Evolutionary conservation across 2,329 filamentous ascomycete species (phyloP), one percentile per base, ranked within the genome.

Genomic region (Dryadomyces sulphureus): DNA sequence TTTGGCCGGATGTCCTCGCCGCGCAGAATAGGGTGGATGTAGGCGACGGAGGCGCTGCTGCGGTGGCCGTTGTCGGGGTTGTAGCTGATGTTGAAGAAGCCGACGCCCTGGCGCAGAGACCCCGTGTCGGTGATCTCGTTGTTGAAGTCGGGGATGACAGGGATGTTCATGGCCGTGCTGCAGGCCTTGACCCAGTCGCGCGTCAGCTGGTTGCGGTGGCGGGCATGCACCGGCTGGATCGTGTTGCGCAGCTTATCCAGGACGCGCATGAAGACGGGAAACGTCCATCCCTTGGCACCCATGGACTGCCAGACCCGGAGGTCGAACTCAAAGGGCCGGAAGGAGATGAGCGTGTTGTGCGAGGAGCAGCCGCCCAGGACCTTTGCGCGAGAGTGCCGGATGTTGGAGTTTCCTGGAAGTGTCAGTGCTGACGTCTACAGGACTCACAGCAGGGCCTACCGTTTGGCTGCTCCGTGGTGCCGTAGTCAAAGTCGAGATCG

Each of bases 311-410:
- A 94, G 55, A 84, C 74, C 59, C 85, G 74, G 66, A 84, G 77
- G 64, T 94, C 88, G 62, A 93, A 89, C 62, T 88, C 79, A 59
- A 94, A 93, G 7, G 88, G 86, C 22, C 87, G 78, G 75, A 94
- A 94, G 17, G 84, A 92, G 63, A 94, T 94, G 56, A 94, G 72
- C 19, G 88, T 94, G 67, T 94, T 94, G 73, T 94, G 88, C 49
- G 84, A 90, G 39, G 87, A 93, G 72, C 88, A 94, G 54, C 88
- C 88, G 54, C 88, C 88, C 25, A 94, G 75, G 35, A 94, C 87
- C 70, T 94, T 94, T 52, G 88, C 88, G 51, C 88, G 81, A 14
- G 88, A 93, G 68, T 94, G 88, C 53, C 87, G 80, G 66, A 94
- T 94, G 66, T 87, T 75, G 47, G 84, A 92, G 70, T 94, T 94